Evolutionary conservation across 2,329 filamentous ascomycete genomes (phyloP), one percentile per base, ranked within the genome.

Genomic region (Akanthomyces lecanii): DNA sequence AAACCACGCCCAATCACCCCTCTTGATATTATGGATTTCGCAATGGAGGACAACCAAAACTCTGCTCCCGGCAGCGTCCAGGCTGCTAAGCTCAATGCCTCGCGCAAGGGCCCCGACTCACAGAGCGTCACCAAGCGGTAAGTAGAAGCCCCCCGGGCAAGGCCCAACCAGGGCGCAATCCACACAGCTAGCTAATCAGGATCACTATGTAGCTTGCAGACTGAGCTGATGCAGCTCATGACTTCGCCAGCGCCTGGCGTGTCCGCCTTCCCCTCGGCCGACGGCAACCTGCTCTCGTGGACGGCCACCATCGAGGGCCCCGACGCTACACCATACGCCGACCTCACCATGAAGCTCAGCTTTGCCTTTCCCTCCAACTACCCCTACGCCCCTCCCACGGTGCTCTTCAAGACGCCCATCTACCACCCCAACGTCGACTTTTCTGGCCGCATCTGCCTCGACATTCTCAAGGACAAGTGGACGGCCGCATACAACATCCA

Each of bases 341-440:
- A 87, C 67, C 85, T 98, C 61, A 91, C 86, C 54, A 89, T 99
- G 79, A 98, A 97, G 81, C 90, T 99, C 69, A 89, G 88, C 69
- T 94, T 99, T 74, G 83, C 87, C 54, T 99, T 98, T 78, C 92
- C 94, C 10, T 81, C 85, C 70, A 97, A 94, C 79, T 99, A 99
- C 75, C 95, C 95, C 11, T 97, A 97, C 76, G 85, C 89, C 1
- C 86, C 95, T 25, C 95, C 95, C 0, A 92, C 89, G 2, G 95
- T 99, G 21, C 84, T 97, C 64, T 99, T 97, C 87, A 96, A 93
- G 81, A 99, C 96, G 7, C 95, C 95, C 44, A 97, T 99, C 78
- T 99, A 98, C 82, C 95, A 99, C 77, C 95, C 95, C 61, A 99
- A 99, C 71, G 91, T 99, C 70, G 95, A 99, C 79, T 97, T 99